Conservation (phyloP, 352 stramenopile genomes). For the Phytophthora foliorum region DNA sequence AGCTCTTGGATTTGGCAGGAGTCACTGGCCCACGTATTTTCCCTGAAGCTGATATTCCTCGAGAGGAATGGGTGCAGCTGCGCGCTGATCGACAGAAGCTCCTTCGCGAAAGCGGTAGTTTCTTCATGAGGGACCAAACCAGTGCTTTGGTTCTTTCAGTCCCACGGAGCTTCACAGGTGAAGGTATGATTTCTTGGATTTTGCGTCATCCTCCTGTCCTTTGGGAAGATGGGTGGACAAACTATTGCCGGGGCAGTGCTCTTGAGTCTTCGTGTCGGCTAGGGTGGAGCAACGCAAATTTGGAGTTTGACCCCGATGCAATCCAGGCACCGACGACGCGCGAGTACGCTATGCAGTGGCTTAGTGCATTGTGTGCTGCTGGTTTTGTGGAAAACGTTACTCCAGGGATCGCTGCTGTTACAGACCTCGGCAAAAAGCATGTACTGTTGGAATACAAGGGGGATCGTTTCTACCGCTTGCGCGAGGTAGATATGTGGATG, state of each 20-base stretch:
- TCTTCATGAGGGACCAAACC: constrained; percentile 66
- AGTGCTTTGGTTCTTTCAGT: constrained; percentile 45
- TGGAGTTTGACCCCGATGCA: constrained; percentile 56
- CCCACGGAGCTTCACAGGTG: constrained; percentile 64
- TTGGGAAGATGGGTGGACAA: constrained; percentile 63
- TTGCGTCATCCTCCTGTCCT: constrained; percentile 48
- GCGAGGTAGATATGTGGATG: constrained; percentile 63
- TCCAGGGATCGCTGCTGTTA: constrained; percentile 4
- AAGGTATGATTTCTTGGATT: constrained; percentile 77
- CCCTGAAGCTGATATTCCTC: constrained; percentile 19
- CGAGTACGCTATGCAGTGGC: constrained; percentile 55
- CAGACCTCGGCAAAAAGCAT: constrained; percentile 47
- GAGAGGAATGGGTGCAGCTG: constrained; percentile 65
- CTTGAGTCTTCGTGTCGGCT: constrained; percentile 36
- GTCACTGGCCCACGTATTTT: constrained; percentile 31
- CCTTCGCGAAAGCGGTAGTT: constrained; percentile 51
- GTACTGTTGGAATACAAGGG: constrained; percentile 55
- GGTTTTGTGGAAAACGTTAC: constrained; percentile 70
- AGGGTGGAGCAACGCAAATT: constrained; percentile 43
- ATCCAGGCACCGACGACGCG: constrained; percentile 51
- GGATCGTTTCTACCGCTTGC: constrained; percentile 66
- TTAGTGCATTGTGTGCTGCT: constrained; percentile 65
- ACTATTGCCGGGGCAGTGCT: constrained; percentile 53
- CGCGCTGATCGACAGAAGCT: constrained; percentile 54
- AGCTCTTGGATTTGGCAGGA: constrained; percentile 63